Conservation (phyloP, 169 alveolate species). For the Plasmodium yoelii region DNA sequence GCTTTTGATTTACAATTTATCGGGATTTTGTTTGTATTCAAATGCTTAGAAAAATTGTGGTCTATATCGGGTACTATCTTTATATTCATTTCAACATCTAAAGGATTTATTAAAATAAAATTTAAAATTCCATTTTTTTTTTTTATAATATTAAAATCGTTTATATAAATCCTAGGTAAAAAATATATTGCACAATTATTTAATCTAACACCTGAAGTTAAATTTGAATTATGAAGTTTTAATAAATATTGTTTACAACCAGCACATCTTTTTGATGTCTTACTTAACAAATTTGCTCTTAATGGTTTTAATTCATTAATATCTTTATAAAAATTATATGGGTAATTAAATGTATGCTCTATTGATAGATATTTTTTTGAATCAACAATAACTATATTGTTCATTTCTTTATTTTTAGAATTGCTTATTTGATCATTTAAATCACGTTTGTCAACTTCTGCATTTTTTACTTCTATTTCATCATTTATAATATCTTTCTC, state of each 20-base stretch:
- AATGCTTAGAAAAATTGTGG: conserved; percentile 30
- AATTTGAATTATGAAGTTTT: conserved; percentile 50
- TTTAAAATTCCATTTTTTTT: conserved; percentile 53
- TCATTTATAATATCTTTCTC: not conserved
- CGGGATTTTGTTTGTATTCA: conserved; percentile 28
- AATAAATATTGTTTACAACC: conserved; percentile 43
- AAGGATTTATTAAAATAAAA: conserved; percentile 60
- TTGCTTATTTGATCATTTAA: not conserved
- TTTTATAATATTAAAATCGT: conserved; percentile 52
- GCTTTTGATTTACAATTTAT: conserved; percentile 27
- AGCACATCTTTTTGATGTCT: conserved; percentile 45
- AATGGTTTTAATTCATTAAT: conserved; percentile 31
- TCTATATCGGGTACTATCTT: conserved; percentile 53
- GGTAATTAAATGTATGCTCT: conserved; percentile 39
- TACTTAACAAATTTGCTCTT: conserved; percentile 30
- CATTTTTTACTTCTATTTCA: conserved; percentile 2
- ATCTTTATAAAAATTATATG: conserved; percentile 59
- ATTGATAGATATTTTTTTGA: conserved; percentile 23
- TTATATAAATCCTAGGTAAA: conserved; percentile 60
- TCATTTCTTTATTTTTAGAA: not conserved
- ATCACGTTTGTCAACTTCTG: not conserved
- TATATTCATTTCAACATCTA: conserved; percentile 64
- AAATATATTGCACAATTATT: conserved; percentile 59
- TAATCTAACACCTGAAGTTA: conserved; percentile 15
- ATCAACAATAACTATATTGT: conserved; percentile 10